A percentile compares a stretch with the other conserved stretches of the same genome.
Conservation (phyloP, 2,329 filamentous ascomycete genomes). For the Calonectria hongkongensis region DNA sequence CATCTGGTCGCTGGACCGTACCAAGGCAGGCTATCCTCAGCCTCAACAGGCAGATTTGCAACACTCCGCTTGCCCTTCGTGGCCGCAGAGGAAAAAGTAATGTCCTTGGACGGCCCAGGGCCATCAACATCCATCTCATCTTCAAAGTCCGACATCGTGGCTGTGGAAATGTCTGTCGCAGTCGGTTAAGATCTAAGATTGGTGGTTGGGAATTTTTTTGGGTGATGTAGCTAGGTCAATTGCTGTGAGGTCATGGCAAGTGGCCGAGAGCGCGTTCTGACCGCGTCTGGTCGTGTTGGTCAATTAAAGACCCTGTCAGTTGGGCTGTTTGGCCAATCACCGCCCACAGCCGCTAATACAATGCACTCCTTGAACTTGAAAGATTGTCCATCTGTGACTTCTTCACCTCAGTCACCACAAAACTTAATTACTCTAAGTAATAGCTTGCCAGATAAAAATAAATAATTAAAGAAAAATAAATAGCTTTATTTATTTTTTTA, state of each 20-base stretch:
- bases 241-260: constrained; percentile 52
- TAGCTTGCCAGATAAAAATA: no score
- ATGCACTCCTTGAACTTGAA: not conserved
- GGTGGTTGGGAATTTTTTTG: constrained; percentile 4
- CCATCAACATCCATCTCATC: constrained; percentile 78
- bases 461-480: no score
- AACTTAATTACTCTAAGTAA: no score
- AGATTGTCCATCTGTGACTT: no score
- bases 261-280: constrained; percentile 57
- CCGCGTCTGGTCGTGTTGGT: constrained; percentile 56
- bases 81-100: constrained; percentile 83
- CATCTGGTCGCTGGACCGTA: constrained; percentile 60
- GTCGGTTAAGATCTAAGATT: not conserved
- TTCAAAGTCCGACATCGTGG: constrained; percentile 75
- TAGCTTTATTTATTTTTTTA: no score
- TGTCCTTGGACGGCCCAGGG: constrained; percentile 67
- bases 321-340: constrained; percentile 40
- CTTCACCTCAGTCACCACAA: no score
- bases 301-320: constrained; percentile 55
- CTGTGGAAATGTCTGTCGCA: not conserved
- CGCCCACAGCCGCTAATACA: not conserved
- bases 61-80: constrained; percentile 93
- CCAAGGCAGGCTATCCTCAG: constrained; percentile 96
- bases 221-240: constrained; percentile 33
- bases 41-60: constrained; percentile 94